A percentile compares a stretch with the other conserved stretches of the same genome.
Evolutionary conservation across 495 filamentous ascomycete genomes (phyloP).

Genomic region (Podospora bellae-mahoneyi): DNA sequence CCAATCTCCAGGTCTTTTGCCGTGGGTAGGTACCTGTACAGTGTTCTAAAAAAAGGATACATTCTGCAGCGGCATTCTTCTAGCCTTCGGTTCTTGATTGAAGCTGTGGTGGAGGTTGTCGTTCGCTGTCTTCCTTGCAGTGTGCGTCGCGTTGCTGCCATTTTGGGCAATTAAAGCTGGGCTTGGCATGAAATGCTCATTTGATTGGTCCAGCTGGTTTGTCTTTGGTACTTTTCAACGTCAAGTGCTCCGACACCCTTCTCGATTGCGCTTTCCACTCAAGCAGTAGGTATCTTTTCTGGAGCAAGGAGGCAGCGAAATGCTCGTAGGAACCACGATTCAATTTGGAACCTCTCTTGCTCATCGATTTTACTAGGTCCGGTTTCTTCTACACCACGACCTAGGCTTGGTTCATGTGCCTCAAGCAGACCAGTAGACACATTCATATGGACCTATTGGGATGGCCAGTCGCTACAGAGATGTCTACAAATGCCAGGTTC

Average conservation of each 20-base stretch:
- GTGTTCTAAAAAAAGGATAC: conserved; percentile 4
- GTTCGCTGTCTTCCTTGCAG: not conserved
- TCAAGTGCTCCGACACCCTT: not conserved
- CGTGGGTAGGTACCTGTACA: not conserved
- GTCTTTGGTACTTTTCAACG: not conserved
- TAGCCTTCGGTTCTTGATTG: not conserved
- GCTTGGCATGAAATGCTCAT: not conserved
- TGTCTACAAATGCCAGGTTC: not conserved
- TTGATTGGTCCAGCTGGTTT: not conserved
- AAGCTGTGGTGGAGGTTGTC: not conserved
- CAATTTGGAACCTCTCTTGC: too few relatives aligned
- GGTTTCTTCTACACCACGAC: too few relatives aligned
- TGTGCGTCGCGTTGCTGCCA: not conserved
- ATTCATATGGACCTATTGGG: not conserved
- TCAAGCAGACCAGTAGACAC: too few relatives aligned
- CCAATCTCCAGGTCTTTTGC: not conserved
- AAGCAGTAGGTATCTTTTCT: too few relatives aligned
- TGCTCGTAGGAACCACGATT: too few relatives aligned
- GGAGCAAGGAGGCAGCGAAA: too few relatives aligned
- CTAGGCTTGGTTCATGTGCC: too few relatives aligned
- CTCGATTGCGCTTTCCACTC: too few relatives aligned
- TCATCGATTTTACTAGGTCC: too few relatives aligned
- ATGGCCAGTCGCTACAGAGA: not conserved
- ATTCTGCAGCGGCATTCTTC: not conserved
- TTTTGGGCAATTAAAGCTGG: not conserved